These are phyloP conservation scores for Silene coronaria DNA, from an alignment of 179 eudicot species.

Conservation along the genomic window DNA sequence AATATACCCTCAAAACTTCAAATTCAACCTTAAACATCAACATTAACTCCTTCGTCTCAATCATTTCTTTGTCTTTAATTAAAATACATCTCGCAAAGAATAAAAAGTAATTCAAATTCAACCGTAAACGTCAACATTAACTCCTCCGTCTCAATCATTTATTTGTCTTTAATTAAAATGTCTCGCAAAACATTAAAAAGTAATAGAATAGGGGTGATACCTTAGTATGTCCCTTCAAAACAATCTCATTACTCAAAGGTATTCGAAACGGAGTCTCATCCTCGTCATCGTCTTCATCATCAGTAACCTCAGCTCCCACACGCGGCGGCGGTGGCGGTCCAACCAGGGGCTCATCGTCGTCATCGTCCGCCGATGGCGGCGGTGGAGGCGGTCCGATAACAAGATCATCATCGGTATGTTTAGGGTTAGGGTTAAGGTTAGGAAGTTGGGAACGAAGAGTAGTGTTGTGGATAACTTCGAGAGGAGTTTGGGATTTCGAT, in stretches of 20 bases:
- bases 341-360: slow-evolving; percentile 8
- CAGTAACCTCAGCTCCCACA: slow-evolving; percentile 26
- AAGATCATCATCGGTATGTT: slow-evolving; percentile 31
- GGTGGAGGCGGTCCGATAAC: slow-evolving; percentile 60
- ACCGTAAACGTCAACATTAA: too few relatives aligned
- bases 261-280: slow-evolving; percentile 43
- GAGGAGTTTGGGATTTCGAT: slow-evolving; percentile 58
- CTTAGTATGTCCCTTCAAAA: slow-evolving; percentile 87
- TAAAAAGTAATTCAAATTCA: too few relatives aligned
- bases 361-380: slow-evolving; percentile 8
- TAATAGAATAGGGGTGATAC: slow-evolving; percentile 22
- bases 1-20: too few relatives aligned
- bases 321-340: slow-evolving; percentile 24
- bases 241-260: slow-evolving; percentile 87
- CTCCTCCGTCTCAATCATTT: too few relatives aligned
- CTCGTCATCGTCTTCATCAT: slow-evolving; percentile 42
- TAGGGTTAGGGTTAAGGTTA: slow-evolving; percentile 28
- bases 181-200: background rate
- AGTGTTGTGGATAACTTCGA: slow-evolving; percentile 69
- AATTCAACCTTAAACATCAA: too few relatives aligned
- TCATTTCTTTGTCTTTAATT: too few relatives aligned
- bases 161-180: too few relatives aligned
- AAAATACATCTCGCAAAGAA: background rate
- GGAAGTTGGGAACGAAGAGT: slow-evolving; percentile 49
- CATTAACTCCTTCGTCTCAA: too few relatives aligned